Percentiles rank a stretch among this genome's conserved stretches.
phyloP scores from a whole-genome alignment of 2,329 filamentous ascomycete genomes.

The Trichoderma lentiforme region DNA sequence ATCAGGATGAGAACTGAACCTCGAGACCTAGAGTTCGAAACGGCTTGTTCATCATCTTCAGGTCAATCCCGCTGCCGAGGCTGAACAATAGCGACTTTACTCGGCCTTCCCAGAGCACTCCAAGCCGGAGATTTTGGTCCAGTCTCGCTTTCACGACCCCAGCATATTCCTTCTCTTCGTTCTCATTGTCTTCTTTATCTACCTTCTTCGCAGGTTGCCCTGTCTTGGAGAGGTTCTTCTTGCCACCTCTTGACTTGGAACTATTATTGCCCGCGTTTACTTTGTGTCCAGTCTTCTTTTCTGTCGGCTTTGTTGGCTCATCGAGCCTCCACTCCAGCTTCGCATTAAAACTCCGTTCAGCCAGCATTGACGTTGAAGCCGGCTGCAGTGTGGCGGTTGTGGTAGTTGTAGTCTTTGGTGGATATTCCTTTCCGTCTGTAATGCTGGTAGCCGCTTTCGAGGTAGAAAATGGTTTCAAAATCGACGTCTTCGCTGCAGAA shows the following conservation, averaged over 20 bases:
- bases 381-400: too few species aligned
- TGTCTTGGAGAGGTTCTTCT: constrained; percentile 35
- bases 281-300: background rate
- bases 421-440: background rate
- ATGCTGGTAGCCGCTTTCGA: background rate
- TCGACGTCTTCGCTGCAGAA: background rate
- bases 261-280: constrained; percentile 32
- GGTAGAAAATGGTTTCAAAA: background rate
- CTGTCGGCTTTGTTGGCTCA: constrained; percentile 31
- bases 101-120: constrained; percentile 87
- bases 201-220: constrained; percentile 23
- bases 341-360: constrained; percentile 47
- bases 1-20: constrained; percentile 77
- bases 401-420: background rate
- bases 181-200: background rate
- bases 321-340: constrained; percentile 51
- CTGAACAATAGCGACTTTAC: constrained; percentile 92
- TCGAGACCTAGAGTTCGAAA: constrained; percentile 75
- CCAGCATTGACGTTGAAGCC: background rate
- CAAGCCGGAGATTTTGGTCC: constrained; percentile 83
- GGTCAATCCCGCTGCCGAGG: constrained; percentile 79
- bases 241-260: constrained; percentile 48
- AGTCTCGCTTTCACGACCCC: constrained; percentile 88
- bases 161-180: constrained; percentile 62
- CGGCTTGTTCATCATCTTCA: constrained; percentile 71